phyloP scores from a whole-genome alignment of 305 asterid species.

The Petunia hybrid region DNA sequence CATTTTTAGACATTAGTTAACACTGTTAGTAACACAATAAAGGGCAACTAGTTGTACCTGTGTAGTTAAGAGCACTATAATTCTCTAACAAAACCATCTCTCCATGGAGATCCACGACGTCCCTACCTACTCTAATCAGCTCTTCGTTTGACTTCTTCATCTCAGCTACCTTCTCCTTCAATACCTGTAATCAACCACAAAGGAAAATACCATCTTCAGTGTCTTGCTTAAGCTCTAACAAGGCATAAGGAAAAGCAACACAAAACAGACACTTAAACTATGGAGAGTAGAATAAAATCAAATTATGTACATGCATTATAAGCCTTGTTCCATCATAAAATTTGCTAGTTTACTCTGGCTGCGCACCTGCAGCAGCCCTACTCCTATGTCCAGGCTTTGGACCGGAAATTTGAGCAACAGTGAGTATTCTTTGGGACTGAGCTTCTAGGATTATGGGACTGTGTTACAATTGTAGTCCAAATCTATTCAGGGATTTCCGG shows the following conservation, averaged over 20 bases:
- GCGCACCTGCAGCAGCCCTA: no score
- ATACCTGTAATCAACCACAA: slow-evolving; percentile 41
- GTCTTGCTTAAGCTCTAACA: neutral
- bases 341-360: no score
- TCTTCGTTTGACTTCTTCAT: slow-evolving; percentile 52
- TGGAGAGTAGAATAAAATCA: no score
- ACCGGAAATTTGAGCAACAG: no score
- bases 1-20: neutral
- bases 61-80: slow-evolving; percentile 90
- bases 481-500: no score
- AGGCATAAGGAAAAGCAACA: neutral
- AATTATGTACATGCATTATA: no score
- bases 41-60: slow-evolving; percentile 50
- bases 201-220: neutral
- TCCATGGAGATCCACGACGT: slow-evolving; percentile 83
- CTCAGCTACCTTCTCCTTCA: slow-evolving; percentile 65
- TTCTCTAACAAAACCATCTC: slow-evolving; percentile 84
- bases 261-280: neutral
- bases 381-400: no score
- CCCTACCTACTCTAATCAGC: slow-evolving; percentile 64
- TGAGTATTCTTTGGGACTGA: no score
- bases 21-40: neutral
- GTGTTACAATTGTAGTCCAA: no score
- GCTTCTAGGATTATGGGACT: no score
- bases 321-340: no score